Evolutionary conservation across 2,329 filamentous ascomycete genomes (phyloP).

Genomic region (Colletotrichum siamense): DNA sequence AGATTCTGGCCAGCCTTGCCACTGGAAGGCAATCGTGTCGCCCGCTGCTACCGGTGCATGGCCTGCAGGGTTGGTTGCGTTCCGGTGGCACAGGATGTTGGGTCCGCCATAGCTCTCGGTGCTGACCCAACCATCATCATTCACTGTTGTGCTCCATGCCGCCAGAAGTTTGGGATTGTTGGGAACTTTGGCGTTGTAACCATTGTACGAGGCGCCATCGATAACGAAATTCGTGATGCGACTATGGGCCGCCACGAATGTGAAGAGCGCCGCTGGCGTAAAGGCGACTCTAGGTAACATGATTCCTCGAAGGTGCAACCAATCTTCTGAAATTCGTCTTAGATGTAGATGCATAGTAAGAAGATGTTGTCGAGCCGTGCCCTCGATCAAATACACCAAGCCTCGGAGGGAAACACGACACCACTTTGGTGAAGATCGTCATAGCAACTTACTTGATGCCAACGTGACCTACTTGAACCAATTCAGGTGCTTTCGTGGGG

Average conservation of each 20-base stretch:
- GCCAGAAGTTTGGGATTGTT: slow-evolving; percentile 35
- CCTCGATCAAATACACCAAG: background rate
- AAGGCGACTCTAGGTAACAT: background rate
- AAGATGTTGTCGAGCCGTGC: background rate
- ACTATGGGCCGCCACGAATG: slow-evolving; percentile 27
- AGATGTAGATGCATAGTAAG: background rate
- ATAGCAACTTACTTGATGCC: background rate
- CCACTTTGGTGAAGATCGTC: background rate
- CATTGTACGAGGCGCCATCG: slow-evolving; percentile 50
- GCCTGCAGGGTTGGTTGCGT: slow-evolving; percentile 53
- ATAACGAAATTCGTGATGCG: slow-evolving; percentile 41
- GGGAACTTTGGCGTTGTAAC: slow-evolving; percentile 38
- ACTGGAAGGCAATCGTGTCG: slow-evolving; percentile 60
- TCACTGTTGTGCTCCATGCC: slow-evolving; percentile 58
- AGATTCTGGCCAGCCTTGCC: slow-evolving; percentile 65
- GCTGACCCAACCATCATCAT: slow-evolving; percentile 58
- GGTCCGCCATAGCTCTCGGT: slow-evolving; percentile 48
- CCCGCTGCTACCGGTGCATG: slow-evolving; percentile 63
- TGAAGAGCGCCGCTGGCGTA: background rate
- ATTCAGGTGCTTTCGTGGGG: background rate
- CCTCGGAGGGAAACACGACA: background rate
- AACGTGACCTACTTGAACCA: background rate
- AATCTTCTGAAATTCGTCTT: background rate
- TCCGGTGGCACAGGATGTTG: slow-evolving; percentile 68
- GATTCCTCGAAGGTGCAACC: background rate